Base-by-base conservation (phyloP, 306 rosid species). In the Gastrolobium bilobum region DNA sequence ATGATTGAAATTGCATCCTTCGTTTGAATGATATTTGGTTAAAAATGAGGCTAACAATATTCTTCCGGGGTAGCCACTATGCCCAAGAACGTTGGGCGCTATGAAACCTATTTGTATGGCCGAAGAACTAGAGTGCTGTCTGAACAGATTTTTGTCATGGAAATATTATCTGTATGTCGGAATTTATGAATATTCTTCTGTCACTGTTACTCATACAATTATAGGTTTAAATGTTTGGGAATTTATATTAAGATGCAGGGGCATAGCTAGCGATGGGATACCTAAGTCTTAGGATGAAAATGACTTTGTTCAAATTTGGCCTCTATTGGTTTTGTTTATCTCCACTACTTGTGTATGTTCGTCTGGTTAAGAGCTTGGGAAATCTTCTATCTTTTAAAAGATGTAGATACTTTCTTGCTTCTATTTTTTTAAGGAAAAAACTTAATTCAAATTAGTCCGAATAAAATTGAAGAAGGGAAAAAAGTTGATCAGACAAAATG, bases 41-140 rank as follows among this genome's bases (percentile, higher is more conserved):
- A 7, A 33, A 53, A 53, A 42, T 13, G 53, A 44, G 59, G 43
- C 38, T 37, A 39, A 56, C 53, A 11, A 56, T 40, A 42, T 66
- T 66, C 34, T 5, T 66, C 81, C 35, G 26, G 68, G 57, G 11
- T 54, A 66, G 38, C n/a, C 56, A 66, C 1, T n/a, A 10, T 57
- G 47, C 34, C 10, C 14, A 35, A 7, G 77, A 73, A 43, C 26
- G 53, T 44, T 79, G 58, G 48, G 8, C 40, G 39, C 65, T 29
- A 4, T 54, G n/a, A n/a, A n/a, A n/a, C n/a, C n/a, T 46, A 68
- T 79, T 61, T 51, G 43, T 38, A 44, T 69, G n/a, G 50, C 11
- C 4, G 30, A 44, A 7, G 57, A 5, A 10, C 51, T 30, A 38
- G 64, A 79, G 9, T 68, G 65, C 38, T 68, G 34, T 42, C 40